Evolutionary conservation across 2,329 filamentous ascomycete species (phyloP), one percentile per base, ranked within the genome.

Genomic region (Chalaropsis ovoidea): DNA sequence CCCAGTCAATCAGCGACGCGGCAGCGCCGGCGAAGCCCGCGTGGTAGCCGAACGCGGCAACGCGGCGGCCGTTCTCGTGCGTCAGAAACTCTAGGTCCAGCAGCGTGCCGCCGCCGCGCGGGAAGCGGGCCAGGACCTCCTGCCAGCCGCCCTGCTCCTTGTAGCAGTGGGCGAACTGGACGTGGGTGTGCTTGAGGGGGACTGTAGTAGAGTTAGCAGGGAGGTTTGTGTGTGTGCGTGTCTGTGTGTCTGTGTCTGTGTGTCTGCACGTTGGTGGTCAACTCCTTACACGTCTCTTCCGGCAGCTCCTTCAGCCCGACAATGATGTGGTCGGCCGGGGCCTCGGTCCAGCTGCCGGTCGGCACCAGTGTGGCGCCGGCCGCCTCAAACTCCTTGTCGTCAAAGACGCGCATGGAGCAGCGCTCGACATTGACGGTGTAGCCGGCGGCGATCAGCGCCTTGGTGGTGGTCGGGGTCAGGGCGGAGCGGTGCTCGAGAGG

Each of bases 11-110:
- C 47, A 95, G 76, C 31, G 87, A 89, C 63, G 92, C 78, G 8
- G 88, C 88, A 49, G 87, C 82, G 42, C 86, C 85, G 3, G 87
- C 85, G 73, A 89, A 94, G 22, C 89, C 90, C 39, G 89, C 90
- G 68, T 86, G 83, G 75, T 86, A 89, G 15, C 86, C 82, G 71
- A 90, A 90, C 0, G 86, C 85, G 8, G 86, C 86, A 1, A 92
- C 86, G 68, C 89, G 79, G 60, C 88, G 80, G 45, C 70, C 88
- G 39, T 78, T 80, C 69, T 86, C 82, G 70, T 95, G 87, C 47
- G 84, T 82, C 45, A 96, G 80, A 74, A 96, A 96, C 74, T 96
- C 92, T 45, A 96, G 82, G 72, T 96, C 92, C 67, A 91, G 83
- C 15, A 96, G 83, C 0, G 83, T 86, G 70, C 90, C 89, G 65